Evolutionary conservation across 2,329 filamentous ascomycete species (phyloP).

Genomic region (Fusarium luffae): DNA sequence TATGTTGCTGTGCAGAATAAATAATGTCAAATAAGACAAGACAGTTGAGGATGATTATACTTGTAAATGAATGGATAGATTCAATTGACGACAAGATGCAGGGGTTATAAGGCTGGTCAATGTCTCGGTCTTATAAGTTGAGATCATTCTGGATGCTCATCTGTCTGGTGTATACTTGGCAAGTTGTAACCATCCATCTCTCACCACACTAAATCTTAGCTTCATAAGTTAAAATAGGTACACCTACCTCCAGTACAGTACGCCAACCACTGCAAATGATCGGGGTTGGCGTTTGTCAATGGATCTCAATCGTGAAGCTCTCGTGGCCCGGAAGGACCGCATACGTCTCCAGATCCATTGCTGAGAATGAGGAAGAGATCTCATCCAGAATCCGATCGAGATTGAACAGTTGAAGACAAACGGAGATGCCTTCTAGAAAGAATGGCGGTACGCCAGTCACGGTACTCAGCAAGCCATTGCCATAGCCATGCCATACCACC

Average conservation of each 20-base stretch:
- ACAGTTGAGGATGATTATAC: not conserved
- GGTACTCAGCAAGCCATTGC: not conserved
- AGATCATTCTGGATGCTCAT: not conserved
- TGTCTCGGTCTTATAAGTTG: slow-evolving; percentile 22
- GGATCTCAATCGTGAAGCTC: slow-evolving; percentile 4
- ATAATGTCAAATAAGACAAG: not conserved
- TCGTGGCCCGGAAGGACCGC: slow-evolving; percentile 21
- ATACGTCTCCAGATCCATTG: not conserved
- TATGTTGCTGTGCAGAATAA: not conserved
- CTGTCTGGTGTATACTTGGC: not conserved
- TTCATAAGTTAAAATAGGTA: slow-evolving; percentile 37
- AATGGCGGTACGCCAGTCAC: slow-evolving; percentile 20
- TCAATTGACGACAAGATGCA: slow-evolving; percentile 1
- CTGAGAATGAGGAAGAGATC: slow-evolving; percentile 14
- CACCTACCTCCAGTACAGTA: slow-evolving; percentile 10
- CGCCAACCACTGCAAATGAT: not conserved
- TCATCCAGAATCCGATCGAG: slow-evolving; percentile 10
- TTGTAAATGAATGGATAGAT: not conserved
- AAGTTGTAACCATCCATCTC: slow-evolving; percentile 29
- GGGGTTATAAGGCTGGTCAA: slow-evolving; percentile 8
- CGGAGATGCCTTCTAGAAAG: slow-evolving; percentile 38
- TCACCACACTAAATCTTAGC: slow-evolving; percentile 17
- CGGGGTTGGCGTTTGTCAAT: slow-evolving; percentile 27
- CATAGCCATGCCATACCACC: not conserved
- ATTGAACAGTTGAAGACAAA: slow-evolving; percentile 4